A percentile compares a stretch with the other conserved stretches of the same genome.
These are phyloP conservation scores for Panellus pusillus DNA, from an alignment of 768 basidiomycete genomes.

Conservation along the genomic window DNA sequence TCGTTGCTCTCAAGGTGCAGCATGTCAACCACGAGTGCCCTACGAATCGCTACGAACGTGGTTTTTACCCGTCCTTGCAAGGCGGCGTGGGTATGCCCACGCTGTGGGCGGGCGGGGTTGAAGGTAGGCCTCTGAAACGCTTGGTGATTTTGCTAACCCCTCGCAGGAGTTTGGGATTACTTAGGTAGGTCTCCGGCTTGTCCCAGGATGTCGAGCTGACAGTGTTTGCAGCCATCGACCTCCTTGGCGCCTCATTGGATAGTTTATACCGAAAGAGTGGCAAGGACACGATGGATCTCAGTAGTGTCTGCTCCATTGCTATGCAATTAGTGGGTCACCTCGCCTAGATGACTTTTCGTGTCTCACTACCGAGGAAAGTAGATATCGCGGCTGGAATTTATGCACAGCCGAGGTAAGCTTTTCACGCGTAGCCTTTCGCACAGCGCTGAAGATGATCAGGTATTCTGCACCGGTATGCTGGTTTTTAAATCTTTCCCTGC, in stretches of 20 bases:
- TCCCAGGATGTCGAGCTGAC: too few species aligned
- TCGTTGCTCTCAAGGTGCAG: slow-evolving; percentile 78
- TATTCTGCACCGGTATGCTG: slow-evolving; percentile 48
- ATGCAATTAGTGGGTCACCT: slow-evolving; percentile 64
- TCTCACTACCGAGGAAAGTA: slow-evolving; percentile 26
- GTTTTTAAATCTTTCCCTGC: too few species aligned
- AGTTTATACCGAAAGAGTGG: slow-evolving; percentile 55
- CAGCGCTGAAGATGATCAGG: not conserved
- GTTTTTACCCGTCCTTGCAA: slow-evolving; percentile 53
- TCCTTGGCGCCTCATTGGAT: slow-evolving; percentile 72
- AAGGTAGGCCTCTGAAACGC: slow-evolving; percentile 28
- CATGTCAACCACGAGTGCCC: slow-evolving; percentile 70
- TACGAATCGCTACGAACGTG: slow-evolving; percentile 70
- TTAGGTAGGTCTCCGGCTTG: slow-evolving; percentile 29
- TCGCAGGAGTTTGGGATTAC: slow-evolving; percentile 51
- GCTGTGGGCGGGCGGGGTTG: slow-evolving; percentile 61
- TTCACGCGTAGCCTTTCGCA: not conserved
- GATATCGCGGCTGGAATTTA: slow-evolving; percentile 72
- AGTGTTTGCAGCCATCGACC: slow-evolving; percentile 52
- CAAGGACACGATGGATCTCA: slow-evolving; percentile 61
- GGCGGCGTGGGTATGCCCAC: slow-evolving; percentile 71
- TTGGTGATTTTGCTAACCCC: too few species aligned
- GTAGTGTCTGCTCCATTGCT: slow-evolving; percentile 73
- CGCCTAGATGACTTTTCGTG: slow-evolving; percentile 7
- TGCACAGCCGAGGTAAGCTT: slow-evolving; percentile 61